Evolutionary conservation across 306 rosid species (phyloP), one percentile per base, ranked within the genome.

Genomic region (Parietaria judaica): DNA sequence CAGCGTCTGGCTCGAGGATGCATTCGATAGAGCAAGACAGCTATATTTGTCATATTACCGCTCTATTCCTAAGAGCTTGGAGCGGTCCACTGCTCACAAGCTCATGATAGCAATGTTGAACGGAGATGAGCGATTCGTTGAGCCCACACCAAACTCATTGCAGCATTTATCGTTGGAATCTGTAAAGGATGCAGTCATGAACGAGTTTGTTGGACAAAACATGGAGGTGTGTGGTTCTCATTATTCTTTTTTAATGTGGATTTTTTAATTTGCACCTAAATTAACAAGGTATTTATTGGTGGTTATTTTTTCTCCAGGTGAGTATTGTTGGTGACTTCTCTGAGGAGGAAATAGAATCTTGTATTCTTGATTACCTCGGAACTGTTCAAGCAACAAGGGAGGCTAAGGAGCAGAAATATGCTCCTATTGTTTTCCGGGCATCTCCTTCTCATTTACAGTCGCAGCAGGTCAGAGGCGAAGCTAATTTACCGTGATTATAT

Each of bases 11-110:
- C 72, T 88, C 64, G 99, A 92, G 39, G 99, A 92, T 71, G 99
- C 99, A 51, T 88, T 92, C 38, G 99, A 92, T 73, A 76, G 99
- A 82, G 99, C 96, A 63, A 80, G 86, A 71, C 99, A 92, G 65
- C 70, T 92, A 73, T 92, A 92, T 76, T 69, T 92, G 71, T 88
- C 99, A 44, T 88, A 88, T 81, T 88, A 92, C 64, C 86, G 95
- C 61, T 92, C 99, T 70, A 92, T 92, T 74, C 96, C 99, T 34
- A 92, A 92, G 84, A 92, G 99, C 81, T 77, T 92, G 85, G 99
- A 88, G 77, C 96, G 99, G 31, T 88, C 99, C 54, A 92, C 99
- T 80, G 99, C 99, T 68, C 96, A 92, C 80, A 92, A 88, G 75
- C 99, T 92, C 78, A 88, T 92, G 99, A 74, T 84, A 60, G 99